Evolutionary conservation across 1,284 basidiomycete genomes (phyloP).

Genomic region (Puccinia horiana): DNA sequence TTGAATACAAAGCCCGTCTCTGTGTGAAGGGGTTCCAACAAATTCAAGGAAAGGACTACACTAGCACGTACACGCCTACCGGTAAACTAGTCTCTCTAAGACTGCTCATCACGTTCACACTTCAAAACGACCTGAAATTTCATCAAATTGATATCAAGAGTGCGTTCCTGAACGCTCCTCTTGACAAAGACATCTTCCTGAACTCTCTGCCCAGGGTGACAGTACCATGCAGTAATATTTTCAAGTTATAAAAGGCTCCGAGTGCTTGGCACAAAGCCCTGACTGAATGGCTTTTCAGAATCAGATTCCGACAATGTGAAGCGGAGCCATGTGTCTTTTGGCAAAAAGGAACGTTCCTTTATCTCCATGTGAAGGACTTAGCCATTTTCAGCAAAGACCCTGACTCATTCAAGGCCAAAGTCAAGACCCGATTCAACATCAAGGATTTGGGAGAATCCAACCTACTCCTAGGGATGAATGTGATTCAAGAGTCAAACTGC

Average conservation of each 20-base stretch:
- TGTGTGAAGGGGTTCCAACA: no score
- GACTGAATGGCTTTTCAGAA: neutral
- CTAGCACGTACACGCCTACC: no score
- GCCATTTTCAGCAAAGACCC: neutral
- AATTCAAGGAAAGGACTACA: no score
- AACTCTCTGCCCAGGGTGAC: no score
- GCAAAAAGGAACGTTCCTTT: neutral
- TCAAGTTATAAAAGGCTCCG: no score
- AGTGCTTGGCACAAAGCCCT: neutral
- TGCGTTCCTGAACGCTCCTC: no score
- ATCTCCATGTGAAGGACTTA: neutral
- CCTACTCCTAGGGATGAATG: neutral
- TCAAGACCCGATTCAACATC: neutral
- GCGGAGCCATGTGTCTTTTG: no score
- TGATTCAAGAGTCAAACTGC: neutral
- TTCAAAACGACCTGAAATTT: neutral
- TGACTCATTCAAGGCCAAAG: neutral
- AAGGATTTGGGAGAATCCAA: neutral
- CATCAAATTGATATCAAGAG: conserved; percentile 19
- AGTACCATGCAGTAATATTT: no score
- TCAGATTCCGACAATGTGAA: neutral
- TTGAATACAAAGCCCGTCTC: no score
- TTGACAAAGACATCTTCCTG: neutral
- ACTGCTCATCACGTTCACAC: neutral
- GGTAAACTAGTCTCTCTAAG: no score